phyloP scores from a whole-genome alignment of 2,329 filamentous ascomycete species.

The Pleomassaria siparia region DNA sequence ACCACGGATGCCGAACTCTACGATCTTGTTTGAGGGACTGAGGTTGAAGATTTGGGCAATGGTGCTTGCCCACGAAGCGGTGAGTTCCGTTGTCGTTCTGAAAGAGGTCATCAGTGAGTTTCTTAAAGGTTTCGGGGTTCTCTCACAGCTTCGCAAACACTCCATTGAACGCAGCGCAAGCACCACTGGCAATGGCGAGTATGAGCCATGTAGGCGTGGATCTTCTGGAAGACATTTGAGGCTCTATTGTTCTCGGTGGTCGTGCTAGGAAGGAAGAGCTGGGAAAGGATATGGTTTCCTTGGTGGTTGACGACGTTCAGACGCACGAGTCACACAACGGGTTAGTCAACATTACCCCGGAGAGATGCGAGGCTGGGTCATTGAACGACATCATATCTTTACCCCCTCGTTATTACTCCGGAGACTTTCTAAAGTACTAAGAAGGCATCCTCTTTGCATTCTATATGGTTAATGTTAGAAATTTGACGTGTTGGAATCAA shows the following conservation, averaged over 20 bases:
- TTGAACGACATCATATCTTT: no score
- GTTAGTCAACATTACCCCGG: neutral
- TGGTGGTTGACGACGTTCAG: neutral
- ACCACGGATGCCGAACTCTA: slow-evolving; percentile 56
- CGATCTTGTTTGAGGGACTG: slow-evolving; percentile 46
- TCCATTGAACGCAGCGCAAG: slow-evolving; percentile 78
- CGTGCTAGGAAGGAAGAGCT: neutral
- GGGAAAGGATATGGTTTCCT: neutral
- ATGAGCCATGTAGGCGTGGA: slow-evolving; percentile 54
- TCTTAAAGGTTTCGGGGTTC: slow-evolving; percentile 9
- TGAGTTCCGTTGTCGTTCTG: slow-evolving; percentile 63
- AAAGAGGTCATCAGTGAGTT: slow-evolving; percentile 7
- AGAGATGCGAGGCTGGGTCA: neutral
- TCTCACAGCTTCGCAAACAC: slow-evolving; percentile 80
- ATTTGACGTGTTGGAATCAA: neutral
- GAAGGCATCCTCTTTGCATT: no score
- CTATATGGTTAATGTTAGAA: no score
- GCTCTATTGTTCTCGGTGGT: neutral
- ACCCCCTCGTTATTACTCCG: no score
- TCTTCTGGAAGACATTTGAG: slow-evolving; percentile 25
- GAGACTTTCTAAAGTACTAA: no score
- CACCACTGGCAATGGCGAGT: slow-evolving; percentile 71
- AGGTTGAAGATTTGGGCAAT: slow-evolving; percentile 54
- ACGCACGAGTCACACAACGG: neutral
- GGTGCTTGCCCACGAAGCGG: slow-evolving; percentile 53